phyloP scores from a whole-genome alignment of 129 eudicot species.

The Flaveria robusta region DNA sequence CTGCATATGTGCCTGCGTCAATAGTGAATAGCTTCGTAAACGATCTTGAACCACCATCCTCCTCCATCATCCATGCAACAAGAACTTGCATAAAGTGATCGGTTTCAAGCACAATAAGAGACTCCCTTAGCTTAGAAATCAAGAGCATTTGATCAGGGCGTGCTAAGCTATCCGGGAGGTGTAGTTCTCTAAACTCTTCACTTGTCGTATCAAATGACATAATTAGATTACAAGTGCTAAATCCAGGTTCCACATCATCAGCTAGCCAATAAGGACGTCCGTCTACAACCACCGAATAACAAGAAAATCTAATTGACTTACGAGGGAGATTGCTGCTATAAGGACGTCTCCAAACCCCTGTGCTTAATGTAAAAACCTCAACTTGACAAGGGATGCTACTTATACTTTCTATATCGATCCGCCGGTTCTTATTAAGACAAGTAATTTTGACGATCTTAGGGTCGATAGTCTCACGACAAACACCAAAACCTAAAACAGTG shows the following conservation, averaged over 20 bases:
- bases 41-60: not conserved
- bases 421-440: not conserved
- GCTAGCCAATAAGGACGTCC: not conserved
- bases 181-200: not conserved
- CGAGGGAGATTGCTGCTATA: not conserved
- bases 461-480: constrained; percentile 29
- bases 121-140: not conserved
- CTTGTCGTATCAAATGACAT: not conserved
- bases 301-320: not conserved
- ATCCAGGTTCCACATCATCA: not conserved
- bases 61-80: not conserved
- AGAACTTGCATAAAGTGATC: not conserved
- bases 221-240: not conserved
- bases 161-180: not conserved
- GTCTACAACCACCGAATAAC: not conserved
- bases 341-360: not conserved
- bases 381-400: not conserved
- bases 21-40: not conserved
- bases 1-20: not conserved
- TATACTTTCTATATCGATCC: not conserved
- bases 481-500: constrained; percentile 47
- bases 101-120: not conserved
- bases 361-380: not conserved
- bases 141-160: not conserved
- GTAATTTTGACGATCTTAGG: constrained; percentile 37